Conservation (phyloP, 305 asterid genomes). For the Solanum hybrid region DNA sequence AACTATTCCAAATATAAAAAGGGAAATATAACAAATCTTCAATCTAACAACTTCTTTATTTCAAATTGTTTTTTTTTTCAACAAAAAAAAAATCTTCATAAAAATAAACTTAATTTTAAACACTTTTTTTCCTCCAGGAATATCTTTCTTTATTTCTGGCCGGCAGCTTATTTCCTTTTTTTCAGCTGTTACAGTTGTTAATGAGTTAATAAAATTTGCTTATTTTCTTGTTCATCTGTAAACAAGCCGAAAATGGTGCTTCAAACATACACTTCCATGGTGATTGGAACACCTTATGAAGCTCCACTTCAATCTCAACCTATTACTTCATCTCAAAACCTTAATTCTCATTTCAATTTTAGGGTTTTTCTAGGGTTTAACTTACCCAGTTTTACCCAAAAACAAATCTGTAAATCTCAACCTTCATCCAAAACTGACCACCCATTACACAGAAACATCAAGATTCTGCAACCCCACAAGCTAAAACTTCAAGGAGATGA, state of each 20-base stretch:
- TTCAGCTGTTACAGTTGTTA: not conserved
- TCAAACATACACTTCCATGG: constrained; percentile 18
- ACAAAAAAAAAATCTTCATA: not conserved
- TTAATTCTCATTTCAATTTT: constrained; percentile 21
- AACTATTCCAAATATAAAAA: not conserved
- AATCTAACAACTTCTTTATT: not conserved
- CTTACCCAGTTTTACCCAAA: constrained; percentile 4
- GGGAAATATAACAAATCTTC: not conserved
- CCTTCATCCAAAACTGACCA: not conserved
- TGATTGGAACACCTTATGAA: constrained; percentile 2
- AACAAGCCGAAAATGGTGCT: constrained; percentile 11
- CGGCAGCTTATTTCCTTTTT: not conserved
- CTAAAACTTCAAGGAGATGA: not conserved
- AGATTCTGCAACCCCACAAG: constrained; percentile 22
- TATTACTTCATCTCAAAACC: not conserved
- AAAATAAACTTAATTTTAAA: not conserved
- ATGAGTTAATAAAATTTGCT: not conserved
- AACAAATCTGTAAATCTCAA: not conserved
- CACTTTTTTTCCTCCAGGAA: not conserved
- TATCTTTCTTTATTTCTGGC: not conserved
- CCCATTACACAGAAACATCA: constrained; percentile 10
- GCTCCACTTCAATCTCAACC: not conserved
- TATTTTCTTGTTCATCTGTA: not conserved
- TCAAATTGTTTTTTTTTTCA: not conserved
- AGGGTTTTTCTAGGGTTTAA: constrained; percentile 38